Base-by-base conservation (phyloP, 2,329 filamentous ascomycete genomes). In the Pseudonectria buxi region DNA sequence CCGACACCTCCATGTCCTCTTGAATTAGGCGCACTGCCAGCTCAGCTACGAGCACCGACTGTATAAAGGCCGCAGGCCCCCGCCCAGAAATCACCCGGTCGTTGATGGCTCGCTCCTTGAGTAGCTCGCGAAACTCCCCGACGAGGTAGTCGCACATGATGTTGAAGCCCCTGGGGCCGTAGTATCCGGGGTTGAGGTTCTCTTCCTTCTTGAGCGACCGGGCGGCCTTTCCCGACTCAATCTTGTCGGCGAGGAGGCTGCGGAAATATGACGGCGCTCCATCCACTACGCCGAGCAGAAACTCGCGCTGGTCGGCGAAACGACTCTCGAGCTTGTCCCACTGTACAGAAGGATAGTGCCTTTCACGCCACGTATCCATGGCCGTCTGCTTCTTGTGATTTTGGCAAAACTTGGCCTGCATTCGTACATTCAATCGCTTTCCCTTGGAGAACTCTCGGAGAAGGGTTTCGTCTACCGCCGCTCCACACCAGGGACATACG, bases 21-120 rank as follows among this genome's bases (percentile, higher is more conserved):
- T 67, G 70, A 42, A 78, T 74, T 33, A 79, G 58, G 40, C 59
- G 63, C 25, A 72, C 63, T 15, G 71, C 66, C 45, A 78, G 54
- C 56, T 94, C 88, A 0, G 86, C 84, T 15, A 94, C 84, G 41
- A 94, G 63, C 2, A 90, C 85, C 1, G 71, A 69, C 58, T 88
- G 82, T 3, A 88, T 76, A 49, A 82, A 90, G 15, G 71, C 73
- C 4, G 76, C 76, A 25, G 81, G 72, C 2, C 83, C 82, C 24
- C 81, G 69, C 1, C 74, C 74, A 11, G 81, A 74, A 39, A 89
- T 74, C 13, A 86, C 65, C 12, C 68, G 63, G 53, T 90, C 84
- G 34, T 71, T 67, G 12, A 78, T 65, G 2, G 81, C 76, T 36
- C 75, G 69, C 45, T 73, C 67, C 39, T 81, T 77, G 22, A 90